Percentiles rank a stretch among this genome's conserved stretches.
Evolutionary conservation across 371 early-diverging fungal genomes (phyloP).

Genomic region (Haplosporangium sp.): DNA sequence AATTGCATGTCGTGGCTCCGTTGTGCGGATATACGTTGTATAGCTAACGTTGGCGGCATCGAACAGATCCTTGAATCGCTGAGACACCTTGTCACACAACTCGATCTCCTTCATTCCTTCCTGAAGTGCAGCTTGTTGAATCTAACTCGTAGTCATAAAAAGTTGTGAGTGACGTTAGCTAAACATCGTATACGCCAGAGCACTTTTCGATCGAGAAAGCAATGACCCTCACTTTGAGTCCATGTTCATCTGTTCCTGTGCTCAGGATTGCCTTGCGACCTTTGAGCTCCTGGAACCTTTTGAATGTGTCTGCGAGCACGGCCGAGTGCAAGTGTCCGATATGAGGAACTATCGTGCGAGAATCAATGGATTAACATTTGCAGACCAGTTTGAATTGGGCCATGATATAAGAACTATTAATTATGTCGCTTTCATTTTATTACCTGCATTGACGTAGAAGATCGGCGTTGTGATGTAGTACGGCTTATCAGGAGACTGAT

Average conservation of each 20-base stretch:
- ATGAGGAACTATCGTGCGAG: constrained; percentile 77
- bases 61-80: constrained; percentile 79
- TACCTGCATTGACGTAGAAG: constrained; percentile 96
- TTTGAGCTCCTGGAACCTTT: constrained; percentile 77
- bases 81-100: constrained; percentile 85
- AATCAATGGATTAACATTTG: neutral
- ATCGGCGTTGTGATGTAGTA: constrained; percentile 91
- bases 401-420: neutral
- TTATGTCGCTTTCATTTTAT: neutral
- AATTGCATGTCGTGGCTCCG: constrained; percentile 76
- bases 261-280: constrained; percentile 71
- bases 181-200: neutral
- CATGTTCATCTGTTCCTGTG: constrained; percentile 98
- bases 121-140: constrained; percentile 89
- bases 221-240: constrained; percentile 77
- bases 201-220: neutral
- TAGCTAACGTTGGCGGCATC: constrained; percentile 79
- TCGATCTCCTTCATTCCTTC: constrained; percentile 67
- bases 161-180: neutral
- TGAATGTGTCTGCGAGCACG: constrained; percentile 86
- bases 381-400: neutral
- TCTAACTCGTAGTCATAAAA: constrained; percentile 60
- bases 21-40: constrained; percentile 90
- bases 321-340: constrained; percentile 95
- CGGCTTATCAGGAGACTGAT: constrained; percentile 35